Evolutionary conservation across 2,329 filamentous ascomycete genomes (phyloP), one percentile per base, ranked within the genome.

Genomic region (Cylindrodendrum hubeiense): DNA sequence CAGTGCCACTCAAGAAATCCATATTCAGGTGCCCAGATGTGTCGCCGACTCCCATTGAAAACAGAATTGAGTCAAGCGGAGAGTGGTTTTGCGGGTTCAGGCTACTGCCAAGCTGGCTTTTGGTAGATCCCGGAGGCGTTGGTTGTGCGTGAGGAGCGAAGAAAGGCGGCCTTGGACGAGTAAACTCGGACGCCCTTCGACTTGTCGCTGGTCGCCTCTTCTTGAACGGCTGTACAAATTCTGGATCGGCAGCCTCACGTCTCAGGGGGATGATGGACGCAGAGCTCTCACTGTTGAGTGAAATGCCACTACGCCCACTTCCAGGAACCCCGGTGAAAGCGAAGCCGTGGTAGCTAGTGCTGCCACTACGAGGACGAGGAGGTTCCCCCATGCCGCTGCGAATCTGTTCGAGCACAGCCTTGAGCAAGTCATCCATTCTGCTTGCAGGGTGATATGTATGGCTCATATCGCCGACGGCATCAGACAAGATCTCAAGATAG

Each of bases 401-500:
- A 2, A 87, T 79, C 66, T 87, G 84, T 7, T 81, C 76, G 41
- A 87, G 79, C n/a, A 87, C 84, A n/a, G 81, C 82, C 64, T 84
- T 82, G 4, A 88, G 80, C 6, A 87, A 79, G 17, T 81, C 77
- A 30, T 85, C 83, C 85, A 88, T 88, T 56, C 83, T 80, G 34
- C 83, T 81, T 0, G 86, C 86, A 1, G 86, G 85, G 60, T 86
- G 82, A 72, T 87, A 88, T 1, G 82, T 83, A 21, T 80, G 74
- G 50, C 81, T 80, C 85, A 88, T 87, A 66, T 87, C 86, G 21
- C 81, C 78, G 8, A 88, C 79, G 4, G 85, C 83, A 12, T 81
- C 79, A 0, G 84, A 83, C 2, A 88, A 79, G 37, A 85, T 85
- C 75, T 87, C 85, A 12, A 88, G 81, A 71, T 86, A 86, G 50